Percentiles rank a stretch among this genome's conserved stretches.
Conservation (phyloP, 176 grass and related monocot genomes). For the Avena eriantha region DNA sequence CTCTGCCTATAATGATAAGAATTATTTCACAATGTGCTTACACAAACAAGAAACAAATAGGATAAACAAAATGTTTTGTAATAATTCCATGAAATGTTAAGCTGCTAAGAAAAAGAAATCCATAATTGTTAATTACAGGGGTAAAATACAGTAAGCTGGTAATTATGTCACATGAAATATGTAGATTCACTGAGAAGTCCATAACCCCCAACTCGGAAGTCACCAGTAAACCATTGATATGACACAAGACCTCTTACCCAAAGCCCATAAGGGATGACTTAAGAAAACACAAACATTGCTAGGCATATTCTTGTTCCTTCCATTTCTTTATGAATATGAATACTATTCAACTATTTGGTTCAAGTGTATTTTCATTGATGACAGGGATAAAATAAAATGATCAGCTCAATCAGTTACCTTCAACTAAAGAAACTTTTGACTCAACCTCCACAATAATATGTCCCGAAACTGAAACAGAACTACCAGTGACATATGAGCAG, state of each 20-base stretch:
- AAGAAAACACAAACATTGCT: not conserved
- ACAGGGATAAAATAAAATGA: not conserved
- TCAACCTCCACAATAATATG: not conserved
- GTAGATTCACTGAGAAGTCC: not conserved
- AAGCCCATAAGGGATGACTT: not conserved
- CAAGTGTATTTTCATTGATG: not conserved
- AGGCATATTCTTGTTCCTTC: not conserved
- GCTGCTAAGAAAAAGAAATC: too few species aligned
- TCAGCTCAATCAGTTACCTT: not conserved
- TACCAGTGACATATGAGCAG: not conserved
- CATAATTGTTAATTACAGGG: not conserved
- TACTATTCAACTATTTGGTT: not conserved
- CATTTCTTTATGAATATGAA: not conserved
- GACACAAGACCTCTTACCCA: not conserved
- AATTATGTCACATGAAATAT: too few species aligned
- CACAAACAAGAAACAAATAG: conserved; percentile 18
- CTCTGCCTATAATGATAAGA: conserved; percentile 68
- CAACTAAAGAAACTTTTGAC: not conserved
- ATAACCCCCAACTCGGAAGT: not conserved
- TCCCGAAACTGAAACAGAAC: not conserved
- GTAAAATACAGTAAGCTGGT: too few species aligned
- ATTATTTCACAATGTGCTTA: not conserved
- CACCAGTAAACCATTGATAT: not conserved
- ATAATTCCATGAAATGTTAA: not conserved
- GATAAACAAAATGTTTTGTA: not conserved